These are phyloP conservation scores for Skeletonema potamos DNA, from an alignment of 108 stramenopile species.

Conservation along the genomic window DNA sequence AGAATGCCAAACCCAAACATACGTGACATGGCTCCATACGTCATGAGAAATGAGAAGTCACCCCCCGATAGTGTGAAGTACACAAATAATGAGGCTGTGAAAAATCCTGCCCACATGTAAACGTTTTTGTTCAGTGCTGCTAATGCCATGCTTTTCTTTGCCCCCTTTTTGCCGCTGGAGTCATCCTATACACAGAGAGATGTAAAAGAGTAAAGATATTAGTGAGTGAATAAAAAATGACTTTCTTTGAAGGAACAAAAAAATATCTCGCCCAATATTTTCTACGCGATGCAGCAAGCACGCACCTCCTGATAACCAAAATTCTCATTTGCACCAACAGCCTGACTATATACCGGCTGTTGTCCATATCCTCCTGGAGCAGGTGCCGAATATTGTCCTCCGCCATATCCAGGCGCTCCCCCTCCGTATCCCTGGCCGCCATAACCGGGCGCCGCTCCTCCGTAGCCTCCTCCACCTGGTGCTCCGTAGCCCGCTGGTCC, in stretches of 20 bases:
- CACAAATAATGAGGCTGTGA: constrained; percentile 88
- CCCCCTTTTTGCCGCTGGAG: constrained; percentile 53
- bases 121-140: constrained; percentile 86
- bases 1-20: constrained; percentile 96
- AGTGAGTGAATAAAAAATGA: not conserved
- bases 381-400: constrained; percentile 28
- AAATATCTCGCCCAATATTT: not conserved
- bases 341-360: constrained; percentile 24
- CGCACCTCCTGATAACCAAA: constrained; percentile 26
- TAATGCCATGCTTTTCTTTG: constrained; percentile 82
- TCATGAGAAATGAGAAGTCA: constrained; percentile 99
- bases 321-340: constrained; percentile 24
- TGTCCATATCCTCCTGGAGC: constrained; percentile 27
- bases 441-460: constrained; percentile 42
- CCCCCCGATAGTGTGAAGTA: constrained; percentile 90
- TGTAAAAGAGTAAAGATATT: not conserved
- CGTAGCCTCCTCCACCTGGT: constrained; percentile 35
- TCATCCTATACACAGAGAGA: constrained; percentile 35
- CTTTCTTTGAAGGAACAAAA: not conserved
- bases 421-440: constrained; percentile 33
- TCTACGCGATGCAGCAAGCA: no score
- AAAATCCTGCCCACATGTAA: constrained; percentile 93
- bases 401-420: constrained; percentile 32
- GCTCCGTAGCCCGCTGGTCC: constrained; percentile 50
- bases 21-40: constrained; percentile 94